These are phyloP conservation scores for Tremella fuciformis DNA, from an alignment of 768 basidiomycete species.

Conservation along the genomic window DNA sequence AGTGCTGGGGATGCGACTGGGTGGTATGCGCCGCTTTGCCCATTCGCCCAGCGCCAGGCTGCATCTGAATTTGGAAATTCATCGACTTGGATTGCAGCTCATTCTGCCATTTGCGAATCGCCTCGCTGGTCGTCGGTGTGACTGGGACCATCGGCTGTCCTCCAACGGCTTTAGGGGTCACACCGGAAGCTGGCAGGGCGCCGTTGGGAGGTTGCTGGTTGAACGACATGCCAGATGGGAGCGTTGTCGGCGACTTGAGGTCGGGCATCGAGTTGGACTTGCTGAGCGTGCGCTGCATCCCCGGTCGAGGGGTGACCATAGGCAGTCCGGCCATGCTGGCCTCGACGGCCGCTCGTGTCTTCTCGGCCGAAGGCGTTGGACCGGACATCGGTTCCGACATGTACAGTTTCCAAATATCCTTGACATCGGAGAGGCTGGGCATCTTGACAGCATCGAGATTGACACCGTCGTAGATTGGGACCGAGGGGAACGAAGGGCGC, in stretches of 20 bases:
- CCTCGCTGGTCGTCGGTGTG: not conserved
- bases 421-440: constrained; percentile 43
- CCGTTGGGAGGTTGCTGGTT: constrained; percentile 2
- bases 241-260: constrained; percentile 30
- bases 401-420: constrained; percentile 48
- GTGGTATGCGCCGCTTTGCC: constrained; percentile 2
- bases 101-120: constrained; percentile 31
- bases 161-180: constrained; percentile 23
- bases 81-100: constrained; percentile 32
- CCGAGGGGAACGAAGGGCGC: constrained; percentile 25
- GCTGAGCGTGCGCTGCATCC: constrained; percentile 36
- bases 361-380: constrained; percentile 21
- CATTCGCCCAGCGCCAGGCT: constrained; percentile 18
- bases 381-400: constrained; percentile 43
- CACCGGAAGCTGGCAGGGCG: constrained; percentile 15
- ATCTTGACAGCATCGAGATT: constrained; percentile 8
- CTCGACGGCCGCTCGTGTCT: not conserved
- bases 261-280: constrained; percentile 47
- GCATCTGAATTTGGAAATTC: constrained; percentile 22
- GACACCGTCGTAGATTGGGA: not conserved
- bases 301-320: constrained; percentile 29
- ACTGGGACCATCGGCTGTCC: constrained; percentile 9
- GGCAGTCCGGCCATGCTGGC: not conserved
- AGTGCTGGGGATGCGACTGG: not conserved
- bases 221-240: not conserved